A percentile compares a stretch with the other conserved stretches of the same genome.
Evolutionary conservation across 164 flowering plant genomes (phyloP).

Genomic region (Vitis labrusca): DNA sequence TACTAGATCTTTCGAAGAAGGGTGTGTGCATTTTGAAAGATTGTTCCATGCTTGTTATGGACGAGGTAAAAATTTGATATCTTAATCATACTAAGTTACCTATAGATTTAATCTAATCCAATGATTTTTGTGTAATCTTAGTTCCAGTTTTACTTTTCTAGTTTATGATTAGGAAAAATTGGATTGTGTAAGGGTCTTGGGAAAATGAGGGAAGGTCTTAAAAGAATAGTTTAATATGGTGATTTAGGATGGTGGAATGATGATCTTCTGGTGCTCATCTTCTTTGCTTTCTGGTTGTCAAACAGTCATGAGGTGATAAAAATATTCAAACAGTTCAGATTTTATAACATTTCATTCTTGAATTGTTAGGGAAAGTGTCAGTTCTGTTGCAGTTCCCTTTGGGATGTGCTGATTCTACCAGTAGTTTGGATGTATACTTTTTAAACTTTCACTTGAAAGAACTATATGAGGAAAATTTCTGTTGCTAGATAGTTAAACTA

Average conservation of each 20-base stretch:
- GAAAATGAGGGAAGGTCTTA: background rate
- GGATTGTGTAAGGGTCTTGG: background rate
- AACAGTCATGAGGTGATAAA: too few species aligned
- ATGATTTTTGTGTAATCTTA: background rate
- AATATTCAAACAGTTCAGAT: too few species aligned
- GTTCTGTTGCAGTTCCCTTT: background rate
- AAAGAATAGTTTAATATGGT: background rate
- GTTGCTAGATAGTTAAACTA: too few species aligned
- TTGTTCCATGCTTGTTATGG: slow-evolving; percentile 93
- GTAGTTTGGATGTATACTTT: too few species aligned
- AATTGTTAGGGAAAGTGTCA: background rate
- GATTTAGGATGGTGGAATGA: background rate
- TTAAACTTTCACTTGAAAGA: too few species aligned
- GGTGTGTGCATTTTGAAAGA: slow-evolving; percentile 86
- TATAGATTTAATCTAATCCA: background rate
- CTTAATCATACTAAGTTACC: background rate
- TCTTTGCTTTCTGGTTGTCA: too few species aligned
- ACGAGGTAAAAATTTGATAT: slow-evolving; percentile 61
- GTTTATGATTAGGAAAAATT: background rate
- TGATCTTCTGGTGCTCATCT: too few species aligned
- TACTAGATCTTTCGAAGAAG: slow-evolving; percentile 89
- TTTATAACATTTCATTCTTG: background rate
- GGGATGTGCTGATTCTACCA: too few species aligned
- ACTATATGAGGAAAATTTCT: too few species aligned
- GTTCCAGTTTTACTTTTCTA: background rate